Conservation (phyloP, 208 protist species). For the Crithidia expoeki region DNA sequence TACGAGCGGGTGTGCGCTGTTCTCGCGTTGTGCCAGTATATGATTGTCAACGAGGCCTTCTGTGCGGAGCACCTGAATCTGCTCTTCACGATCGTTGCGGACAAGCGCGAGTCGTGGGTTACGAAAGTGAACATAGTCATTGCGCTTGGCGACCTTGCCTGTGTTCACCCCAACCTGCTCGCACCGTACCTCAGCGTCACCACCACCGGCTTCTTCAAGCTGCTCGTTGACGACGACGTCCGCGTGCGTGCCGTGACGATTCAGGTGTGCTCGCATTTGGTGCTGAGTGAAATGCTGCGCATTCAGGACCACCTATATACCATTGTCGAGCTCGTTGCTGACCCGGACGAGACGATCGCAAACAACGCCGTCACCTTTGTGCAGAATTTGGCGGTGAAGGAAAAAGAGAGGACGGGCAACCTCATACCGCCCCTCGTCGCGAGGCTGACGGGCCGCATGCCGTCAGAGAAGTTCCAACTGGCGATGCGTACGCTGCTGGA, state of each 20-base stretch:
- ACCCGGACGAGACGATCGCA: slow-evolving; percentile 84
- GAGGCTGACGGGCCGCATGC: slow-evolving; percentile 80
- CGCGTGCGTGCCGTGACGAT: slow-evolving; percentile 89
- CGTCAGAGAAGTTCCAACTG: slow-evolving; percentile 82
- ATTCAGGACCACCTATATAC: slow-evolving; percentile 87
- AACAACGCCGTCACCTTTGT: slow-evolving; percentile 89
- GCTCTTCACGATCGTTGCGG: slow-evolving; percentile 78
- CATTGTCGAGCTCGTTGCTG: slow-evolving; percentile 88
- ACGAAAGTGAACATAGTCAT: slow-evolving; percentile 90
- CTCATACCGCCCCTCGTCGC: slow-evolving; percentile 85
- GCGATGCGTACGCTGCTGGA: slow-evolving; percentile 85
- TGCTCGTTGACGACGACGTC: slow-evolving; percentile 85
- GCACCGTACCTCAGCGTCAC: slow-evolving; percentile 76
- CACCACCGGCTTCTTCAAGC: slow-evolving; percentile 82
- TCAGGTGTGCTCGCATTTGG: slow-evolving; percentile 91
- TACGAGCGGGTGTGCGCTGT: slow-evolving; percentile 84
- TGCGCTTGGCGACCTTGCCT: slow-evolving; percentile 87
- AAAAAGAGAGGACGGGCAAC: slow-evolving; percentile 90
- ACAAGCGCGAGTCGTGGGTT: slow-evolving; percentile 82
- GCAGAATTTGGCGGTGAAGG: slow-evolving; percentile 87
- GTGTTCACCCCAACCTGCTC: slow-evolving; percentile 89
- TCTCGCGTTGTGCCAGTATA: slow-evolving; percentile 82
- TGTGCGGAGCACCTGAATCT: slow-evolving; percentile 75
- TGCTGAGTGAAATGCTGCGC: slow-evolving; percentile 91
- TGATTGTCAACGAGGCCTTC: slow-evolving; percentile 84